phyloP scores from a whole-genome alignment of 1,139 yeast genomes.

The Diutina scorzettiae region DNA sequence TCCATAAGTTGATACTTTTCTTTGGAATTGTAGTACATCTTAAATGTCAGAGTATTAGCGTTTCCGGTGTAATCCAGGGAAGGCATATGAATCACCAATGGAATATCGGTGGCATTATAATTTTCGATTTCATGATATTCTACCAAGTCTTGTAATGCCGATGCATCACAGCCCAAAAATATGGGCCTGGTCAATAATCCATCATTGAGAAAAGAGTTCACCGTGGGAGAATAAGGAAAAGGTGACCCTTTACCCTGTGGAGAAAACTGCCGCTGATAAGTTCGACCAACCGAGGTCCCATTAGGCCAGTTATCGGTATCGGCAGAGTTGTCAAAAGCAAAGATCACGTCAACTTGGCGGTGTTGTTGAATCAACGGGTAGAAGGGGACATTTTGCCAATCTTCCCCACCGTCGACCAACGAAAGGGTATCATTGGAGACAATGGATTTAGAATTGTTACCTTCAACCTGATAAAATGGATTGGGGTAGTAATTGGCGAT shows the following conservation, averaged over 20 bases:
- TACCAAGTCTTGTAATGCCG: conserved; percentile 17
- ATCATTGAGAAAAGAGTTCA: neutral
- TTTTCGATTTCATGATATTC: conserved; percentile 12
- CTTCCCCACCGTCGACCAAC: conserved; percentile 30
- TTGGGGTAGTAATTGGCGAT: conserved; percentile 16
- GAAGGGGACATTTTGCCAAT: conserved; percentile 66
- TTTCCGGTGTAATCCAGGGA: conserved; percentile 19
- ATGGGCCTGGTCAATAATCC: conserved; percentile 25
- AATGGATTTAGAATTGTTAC: conserved; percentile 11
- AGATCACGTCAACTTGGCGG: conserved; percentile 64
- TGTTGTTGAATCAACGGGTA: conserved; percentile 62
- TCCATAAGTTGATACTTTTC: conserved; percentile 21
- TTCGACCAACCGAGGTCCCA: conserved; percentile 54
- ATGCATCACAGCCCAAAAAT: conserved; percentile 44
- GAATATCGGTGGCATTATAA: conserved; percentile 16
- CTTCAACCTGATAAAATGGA: conserved; percentile 13
- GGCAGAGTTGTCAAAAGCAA: conserved; percentile 81
- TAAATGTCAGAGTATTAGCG: conserved; percentile 28
- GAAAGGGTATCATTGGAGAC: conserved; percentile 13
- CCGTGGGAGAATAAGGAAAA: conserved; percentile 2
- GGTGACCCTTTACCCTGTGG: conserved; percentile 23
- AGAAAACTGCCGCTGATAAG: conserved; percentile 39
- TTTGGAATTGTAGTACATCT: conserved; percentile 25
- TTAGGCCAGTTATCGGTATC: conserved; percentile 71
- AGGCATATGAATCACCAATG: conserved; percentile 28